phyloP scores from a whole-genome alignment of 2,329 filamentous ascomycete species.

The Sporothrix euskadiensis region DNA sequence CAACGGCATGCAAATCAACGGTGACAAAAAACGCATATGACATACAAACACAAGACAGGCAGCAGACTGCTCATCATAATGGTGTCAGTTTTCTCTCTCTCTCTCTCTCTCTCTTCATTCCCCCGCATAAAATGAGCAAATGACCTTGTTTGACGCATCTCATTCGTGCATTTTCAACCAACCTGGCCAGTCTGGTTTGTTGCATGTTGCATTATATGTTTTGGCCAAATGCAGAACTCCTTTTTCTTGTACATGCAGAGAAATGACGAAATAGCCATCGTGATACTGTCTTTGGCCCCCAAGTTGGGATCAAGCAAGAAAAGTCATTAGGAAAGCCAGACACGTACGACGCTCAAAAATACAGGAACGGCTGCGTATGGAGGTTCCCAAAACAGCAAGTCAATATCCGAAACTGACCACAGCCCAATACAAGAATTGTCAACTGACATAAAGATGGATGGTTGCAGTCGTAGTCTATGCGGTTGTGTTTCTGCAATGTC shows the following conservation, averaged over 20 bases:
- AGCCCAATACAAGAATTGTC: not conserved
- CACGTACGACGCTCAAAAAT: not conserved
- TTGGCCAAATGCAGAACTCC: slow-evolving; percentile 8
- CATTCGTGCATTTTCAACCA: not conserved
- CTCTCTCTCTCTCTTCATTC: not conserved
- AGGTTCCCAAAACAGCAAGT: not conserved
- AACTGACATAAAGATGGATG: slow-evolving; percentile 10
- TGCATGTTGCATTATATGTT: slow-evolving; percentile 1
- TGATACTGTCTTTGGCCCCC: slow-evolving; percentile 9
- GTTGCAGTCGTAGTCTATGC: not conserved
- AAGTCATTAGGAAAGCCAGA: not conserved
- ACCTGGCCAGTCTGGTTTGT: not conserved
- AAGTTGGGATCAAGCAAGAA: not conserved
- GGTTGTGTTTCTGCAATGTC: not conserved
- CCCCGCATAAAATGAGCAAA: slow-evolving; percentile 1
- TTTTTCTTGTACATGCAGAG: not conserved
- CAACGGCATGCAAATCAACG: not conserved
- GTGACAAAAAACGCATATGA: not conserved
- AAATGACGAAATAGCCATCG: slow-evolving; percentile 15
- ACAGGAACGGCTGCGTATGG: not conserved
- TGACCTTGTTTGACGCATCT: slow-evolving; percentile 19
- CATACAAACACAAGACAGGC: not conserved
- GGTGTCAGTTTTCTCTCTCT: not conserved
- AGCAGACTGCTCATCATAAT: not conserved
- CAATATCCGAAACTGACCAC: not conserved